These are phyloP conservation scores for Acanthochlamys bracteata DNA, from an alignment of 106 monocot species.

Conservation along the genomic window DNA sequence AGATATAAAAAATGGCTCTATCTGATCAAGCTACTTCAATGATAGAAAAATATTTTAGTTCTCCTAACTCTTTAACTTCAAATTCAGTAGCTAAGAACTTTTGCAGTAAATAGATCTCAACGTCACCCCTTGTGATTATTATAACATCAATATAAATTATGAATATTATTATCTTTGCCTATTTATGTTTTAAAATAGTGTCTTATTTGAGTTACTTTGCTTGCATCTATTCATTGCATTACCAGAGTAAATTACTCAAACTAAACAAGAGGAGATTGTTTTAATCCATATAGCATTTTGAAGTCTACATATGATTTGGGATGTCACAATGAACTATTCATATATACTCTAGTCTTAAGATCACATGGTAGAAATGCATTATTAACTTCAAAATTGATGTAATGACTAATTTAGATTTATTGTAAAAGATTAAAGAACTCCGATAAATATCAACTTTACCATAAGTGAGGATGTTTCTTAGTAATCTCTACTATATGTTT, in stretches of 20 bases:
- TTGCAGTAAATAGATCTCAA: not conserved
- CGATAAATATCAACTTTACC: conserved; percentile 5
- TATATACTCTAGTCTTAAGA: conserved; percentile 12
- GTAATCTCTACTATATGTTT: conserved; percentile 5
- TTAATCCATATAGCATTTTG: conserved; percentile 23
- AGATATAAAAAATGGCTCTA: not conserved
- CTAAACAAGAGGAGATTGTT: conserved; percentile 19
- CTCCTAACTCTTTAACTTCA: no score
- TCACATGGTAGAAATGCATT: conserved; percentile 1
- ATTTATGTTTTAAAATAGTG: not conserved
- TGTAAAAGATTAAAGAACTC: not conserved
- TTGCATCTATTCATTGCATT: not conserved
- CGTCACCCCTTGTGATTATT: conserved; percentile 5
- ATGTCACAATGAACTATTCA: conserved; percentile 11
- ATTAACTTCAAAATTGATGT: conserved; percentile 12
- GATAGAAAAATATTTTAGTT: not conserved
- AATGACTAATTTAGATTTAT: conserved; percentile 1
- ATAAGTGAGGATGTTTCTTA: conserved; percentile 5
- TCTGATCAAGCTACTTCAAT: conserved; percentile 3
- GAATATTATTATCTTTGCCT: not conserved
- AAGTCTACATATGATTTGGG: conserved; percentile 5
- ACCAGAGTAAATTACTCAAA: conserved; percentile 6
- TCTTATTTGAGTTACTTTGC: not conserved
- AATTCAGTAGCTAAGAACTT: not conserved
- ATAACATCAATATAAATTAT: conserved; percentile 20